These are phyloP conservation scores for Metschnikowia gelsemii DNA, from an alignment of 805 yeast genomes.

Conservation along the genomic window DNA sequence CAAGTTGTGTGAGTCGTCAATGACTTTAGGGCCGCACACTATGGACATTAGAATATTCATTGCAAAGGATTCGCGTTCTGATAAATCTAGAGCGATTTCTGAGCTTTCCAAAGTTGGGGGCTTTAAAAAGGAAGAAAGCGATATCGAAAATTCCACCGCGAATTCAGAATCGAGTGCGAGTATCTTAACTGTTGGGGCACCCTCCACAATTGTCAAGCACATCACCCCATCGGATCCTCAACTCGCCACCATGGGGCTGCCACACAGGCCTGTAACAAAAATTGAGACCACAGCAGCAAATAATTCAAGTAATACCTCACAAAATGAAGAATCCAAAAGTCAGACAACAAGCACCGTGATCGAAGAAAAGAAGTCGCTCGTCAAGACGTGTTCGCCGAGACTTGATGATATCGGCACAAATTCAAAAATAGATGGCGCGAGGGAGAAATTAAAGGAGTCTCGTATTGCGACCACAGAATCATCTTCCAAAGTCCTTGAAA, in stretches of 20 bases:
- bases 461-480: too few relatives aligned
- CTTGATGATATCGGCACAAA: neutral
- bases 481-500: too few relatives aligned
- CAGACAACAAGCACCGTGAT: neutral
- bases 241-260: too few relatives aligned
- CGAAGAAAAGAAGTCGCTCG: neutral
- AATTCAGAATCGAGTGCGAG: neutral
- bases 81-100: slow-evolving; percentile 40
- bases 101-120: slow-evolving; percentile 18
- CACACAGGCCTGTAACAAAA: neutral
- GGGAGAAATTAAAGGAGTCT: too few relatives aligned
- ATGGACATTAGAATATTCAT: slow-evolving; percentile 77
- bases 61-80: slow-evolving; percentile 76
- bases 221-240: too few relatives aligned
- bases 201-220: neutral
- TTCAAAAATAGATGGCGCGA: too few relatives aligned
- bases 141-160: neutral
- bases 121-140: neutral
- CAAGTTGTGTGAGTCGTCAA: slow-evolving; percentile 72
- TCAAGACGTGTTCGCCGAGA: neutral
- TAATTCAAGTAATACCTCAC: neutral
- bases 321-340: neutral
- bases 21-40: slow-evolving; percentile 79
- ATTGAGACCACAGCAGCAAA: neutral
- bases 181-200: neutral